Evolutionary conservation across 176 grass and related monocot genomes (phyloP), one percentile per base, ranked within the genome.

Genomic region (Rhynchospora pubera): DNA sequence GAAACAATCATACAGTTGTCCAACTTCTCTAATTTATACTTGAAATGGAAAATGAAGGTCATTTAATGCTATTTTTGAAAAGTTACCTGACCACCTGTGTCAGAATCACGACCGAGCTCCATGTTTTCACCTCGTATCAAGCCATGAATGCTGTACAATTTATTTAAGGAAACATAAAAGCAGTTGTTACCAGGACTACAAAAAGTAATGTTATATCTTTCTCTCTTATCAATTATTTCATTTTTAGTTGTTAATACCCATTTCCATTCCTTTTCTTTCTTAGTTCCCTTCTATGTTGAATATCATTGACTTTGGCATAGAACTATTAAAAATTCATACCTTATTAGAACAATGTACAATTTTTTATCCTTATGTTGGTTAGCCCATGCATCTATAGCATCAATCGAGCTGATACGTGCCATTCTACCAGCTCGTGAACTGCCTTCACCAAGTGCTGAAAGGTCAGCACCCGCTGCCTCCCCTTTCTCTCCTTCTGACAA

Each of bases 71-170:
- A 44, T 62, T 30, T 61, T 62, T 62, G 48, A 71, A 11, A 83
- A 72, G 11, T 16, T 90, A 90, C 88, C 88, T 90, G 88, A 22
- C 88, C 88, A 80, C 88, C 88, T 34, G 88, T 90, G 79, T 90
- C 85, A 28, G 88, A 90, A 84, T 90, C 88, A 57, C 88, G 85
- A 81, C 88, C 88, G 56, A 90, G 88, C 85, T 90, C 88, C 88
- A 90, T 90, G 79, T 90, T 84, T 82, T 90, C 88, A 52, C 88
- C 88, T 71, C 88, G 85, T 81, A 90, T 87, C 76, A 90, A 83
- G 77, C 88, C 88, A 81, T 90, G 88, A 84, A 84, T 74, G 57
- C 88, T 90, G 57, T 39, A 89, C 22, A 83, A 67, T 43, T 28
- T 6, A 85, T 83, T 57, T 39, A 32, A 19, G 24, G 15, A 55